phyloP scores from a whole-genome alignment of 352 stramenopile species.

The Aphanomyces euteiches region DNA sequence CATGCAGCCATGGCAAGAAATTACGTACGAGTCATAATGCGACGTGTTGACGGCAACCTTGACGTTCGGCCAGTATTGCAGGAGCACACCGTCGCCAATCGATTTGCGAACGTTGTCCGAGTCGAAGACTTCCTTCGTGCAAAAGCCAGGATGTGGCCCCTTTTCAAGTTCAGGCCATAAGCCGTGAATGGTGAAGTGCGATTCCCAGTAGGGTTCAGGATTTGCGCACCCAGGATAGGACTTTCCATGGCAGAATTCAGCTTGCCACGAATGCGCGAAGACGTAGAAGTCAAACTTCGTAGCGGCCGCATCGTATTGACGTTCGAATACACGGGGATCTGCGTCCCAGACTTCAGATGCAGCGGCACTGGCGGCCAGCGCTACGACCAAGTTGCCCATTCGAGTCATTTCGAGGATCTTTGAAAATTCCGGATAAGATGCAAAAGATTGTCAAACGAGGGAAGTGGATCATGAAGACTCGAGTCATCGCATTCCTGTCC shows the following conservation, averaged over 20 bases:
- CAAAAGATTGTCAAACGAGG: too few species aligned
- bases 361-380: neutral
- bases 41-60: constrained; percentile 46
- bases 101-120: constrained; percentile 47
- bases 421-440: too few species aligned
- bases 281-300: constrained; percentile 83
- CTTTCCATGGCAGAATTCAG: constrained; percentile 74
- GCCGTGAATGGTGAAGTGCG: constrained; percentile 86
- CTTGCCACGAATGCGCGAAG: constrained; percentile 87
- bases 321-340: neutral
- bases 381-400: neutral
- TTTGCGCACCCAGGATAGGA: constrained; percentile 46
- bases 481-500: too few species aligned
- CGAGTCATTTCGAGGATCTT: neutral
- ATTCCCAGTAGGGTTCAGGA: constrained; percentile 68
- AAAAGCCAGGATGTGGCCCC: constrained; percentile 71
- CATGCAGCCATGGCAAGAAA: constrained; percentile 29
- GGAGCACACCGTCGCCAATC: constrained; percentile 67
- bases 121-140: constrained; percentile 69
- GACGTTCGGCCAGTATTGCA: constrained; percentile 85
- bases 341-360: constrained; percentile 7
- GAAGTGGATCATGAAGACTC: too few species aligned
- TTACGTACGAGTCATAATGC: constrained; percentile 38
- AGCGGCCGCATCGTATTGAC: constrained; percentile 12
- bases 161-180: constrained; percentile 79